A percentile compares a stretch with the other conserved stretches of the same genome.
phyloP scores from a whole-genome alignment of 768 basidiomycete species.

The Serendipita vermifera region DNA sequence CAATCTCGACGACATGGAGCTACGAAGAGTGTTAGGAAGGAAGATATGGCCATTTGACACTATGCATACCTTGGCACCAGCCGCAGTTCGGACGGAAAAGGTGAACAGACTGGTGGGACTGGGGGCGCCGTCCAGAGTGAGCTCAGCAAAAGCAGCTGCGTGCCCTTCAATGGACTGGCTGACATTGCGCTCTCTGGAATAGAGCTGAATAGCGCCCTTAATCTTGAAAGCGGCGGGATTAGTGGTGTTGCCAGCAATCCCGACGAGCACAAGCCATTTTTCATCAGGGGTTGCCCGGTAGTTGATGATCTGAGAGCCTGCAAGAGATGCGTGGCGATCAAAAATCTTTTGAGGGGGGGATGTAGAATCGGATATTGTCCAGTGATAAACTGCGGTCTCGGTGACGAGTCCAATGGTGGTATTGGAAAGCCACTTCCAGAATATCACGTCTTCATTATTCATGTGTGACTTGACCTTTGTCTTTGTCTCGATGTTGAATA shows the following conservation, averaged over 20 bases:
- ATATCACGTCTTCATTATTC: slow-evolving; percentile 87
- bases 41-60: not conserved
- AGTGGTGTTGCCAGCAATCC: slow-evolving; percentile 82
- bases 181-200: slow-evolving; percentile 82
- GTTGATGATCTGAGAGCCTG: slow-evolving; percentile 95
- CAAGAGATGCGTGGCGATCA: slow-evolving; percentile 89
- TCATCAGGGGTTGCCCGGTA: slow-evolving; percentile 87
- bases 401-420: slow-evolving; percentile 91
- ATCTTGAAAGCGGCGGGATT: slow-evolving; percentile 97
- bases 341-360: slow-evolving; percentile 85
- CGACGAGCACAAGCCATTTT: slow-evolving; percentile 94
- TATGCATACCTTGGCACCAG: slow-evolving; percentile 78
- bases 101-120: slow-evolving; percentile 82
- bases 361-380: slow-evolving; percentile 63
- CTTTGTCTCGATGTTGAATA: slow-evolving; percentile 97
- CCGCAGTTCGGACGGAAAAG: slow-evolving; percentile 92
- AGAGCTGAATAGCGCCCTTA: slow-evolving; percentile 96
- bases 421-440: slow-evolving; percentile 98
- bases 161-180: slow-evolving; percentile 98
- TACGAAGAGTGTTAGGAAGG: slow-evolving; percentile 23
- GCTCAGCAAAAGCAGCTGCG: slow-evolving; percentile 87
- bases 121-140: slow-evolving; percentile 82
- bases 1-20: slow-evolving; percentile 98
- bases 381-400: slow-evolving; percentile 84
- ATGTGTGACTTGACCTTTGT: slow-evolving; percentile 93